Percentiles rank a stretch among this genome's conserved stretches.
phyloP scores from a whole-genome alignment of 371 early-diverging fungal species.

The Lichtheimia ramosa region DNA sequence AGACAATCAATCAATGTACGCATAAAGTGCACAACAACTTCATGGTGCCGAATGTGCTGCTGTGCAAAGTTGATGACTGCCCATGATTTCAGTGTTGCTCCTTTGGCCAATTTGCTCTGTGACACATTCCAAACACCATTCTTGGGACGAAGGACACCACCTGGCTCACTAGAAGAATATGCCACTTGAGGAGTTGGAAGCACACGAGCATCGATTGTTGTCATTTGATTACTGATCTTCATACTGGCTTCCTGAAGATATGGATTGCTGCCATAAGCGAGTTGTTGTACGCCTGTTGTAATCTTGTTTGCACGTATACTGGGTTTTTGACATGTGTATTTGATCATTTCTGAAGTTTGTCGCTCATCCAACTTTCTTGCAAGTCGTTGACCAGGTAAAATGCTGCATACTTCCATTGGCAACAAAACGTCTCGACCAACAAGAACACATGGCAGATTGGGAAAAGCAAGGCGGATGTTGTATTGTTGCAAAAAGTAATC shows the following conservation, averaged over 20 bases:
- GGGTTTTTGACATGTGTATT: slow-evolving; percentile 81
- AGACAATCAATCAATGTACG: too few relatives aligned
- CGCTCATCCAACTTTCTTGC: slow-evolving; percentile 76
- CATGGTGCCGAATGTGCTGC: too few relatives aligned
- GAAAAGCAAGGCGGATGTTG: slow-evolving; percentile 63
- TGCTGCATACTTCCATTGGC: slow-evolving; percentile 87
- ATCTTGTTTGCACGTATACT: slow-evolving; percentile 63
- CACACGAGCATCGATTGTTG: slow-evolving; percentile 62
- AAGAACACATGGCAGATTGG: slow-evolving; percentile 82
- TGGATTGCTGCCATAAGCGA: slow-evolving; percentile 51
- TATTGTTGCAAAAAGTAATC: slow-evolving; percentile 74
- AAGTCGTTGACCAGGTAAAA: slow-evolving; percentile 78
- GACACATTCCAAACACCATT: slow-evolving; percentile 88
- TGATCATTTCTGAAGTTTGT: slow-evolving; percentile 92
- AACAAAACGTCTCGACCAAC: slow-evolving; percentile 59
- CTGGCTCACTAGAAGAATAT: slow-evolving; percentile 55
- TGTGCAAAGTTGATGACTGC: slow-evolving; percentile 63
- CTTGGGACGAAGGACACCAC: slow-evolving; percentile 64
- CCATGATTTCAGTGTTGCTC: slow-evolving; percentile 81
- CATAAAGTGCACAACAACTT: too few relatives aligned
- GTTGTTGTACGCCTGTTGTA: slow-evolving; percentile 36
- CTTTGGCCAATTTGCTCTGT: slow-evolving; percentile 73
- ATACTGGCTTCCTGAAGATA: slow-evolving; percentile 64
- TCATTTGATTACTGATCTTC: slow-evolving; percentile 56
- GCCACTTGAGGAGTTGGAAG: slow-evolving; percentile 72